Evolutionary conservation across 768 basidiomycete genomes (phyloP), one percentile per base, ranked within the genome.

Genomic region (Rhodotorula sphaerocarpa): DNA sequence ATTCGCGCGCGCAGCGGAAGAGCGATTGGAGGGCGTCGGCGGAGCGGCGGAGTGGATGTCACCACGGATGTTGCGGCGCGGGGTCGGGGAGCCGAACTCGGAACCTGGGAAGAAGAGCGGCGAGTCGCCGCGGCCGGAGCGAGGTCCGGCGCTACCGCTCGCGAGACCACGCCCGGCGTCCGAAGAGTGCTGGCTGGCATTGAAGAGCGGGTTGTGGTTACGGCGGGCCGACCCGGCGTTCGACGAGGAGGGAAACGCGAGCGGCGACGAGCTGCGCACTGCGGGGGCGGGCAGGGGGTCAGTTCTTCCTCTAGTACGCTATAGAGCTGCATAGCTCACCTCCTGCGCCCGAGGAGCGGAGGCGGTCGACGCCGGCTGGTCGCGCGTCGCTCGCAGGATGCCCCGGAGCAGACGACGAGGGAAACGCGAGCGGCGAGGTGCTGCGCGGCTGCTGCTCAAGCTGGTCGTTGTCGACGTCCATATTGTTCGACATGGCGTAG

Each of bases 41-140:
- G 72, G 86, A 64, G 60, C 81, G 77, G 88, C 86, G 10, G 90
- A 90, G 73, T 92, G 90, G 43, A 95, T 92, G 70, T 95, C 91
- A 6, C 91, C 90, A 41, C 91, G 82, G 39, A 84, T 80, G 69
- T 86, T 86, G 72, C 80, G 83, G 20, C 83, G 76, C 3, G 83
- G 87, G 0, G 87, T 87, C 12, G 80, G 76, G 3, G 79, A 70
- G 74, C 75, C 75, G 50, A 75, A 72, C 30, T 65, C 70, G 45
- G 69, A 61, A 4, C 74, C 74, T 34, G 78, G 76, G 70, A 78
- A 78, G 77, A 79, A 78, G 18, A 78, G 70, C 5, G 77, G 77
- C 25, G 69, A 65, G 51, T 56, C 63, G 31, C 59, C 63, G 15
- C 70, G 56, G 1, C 39, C 34, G 33, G 63, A 48, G 21, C 65